Conservation (phyloP, 2,329 filamentous ascomycete genomes). For the Huntiella bhutanensis region DNA sequence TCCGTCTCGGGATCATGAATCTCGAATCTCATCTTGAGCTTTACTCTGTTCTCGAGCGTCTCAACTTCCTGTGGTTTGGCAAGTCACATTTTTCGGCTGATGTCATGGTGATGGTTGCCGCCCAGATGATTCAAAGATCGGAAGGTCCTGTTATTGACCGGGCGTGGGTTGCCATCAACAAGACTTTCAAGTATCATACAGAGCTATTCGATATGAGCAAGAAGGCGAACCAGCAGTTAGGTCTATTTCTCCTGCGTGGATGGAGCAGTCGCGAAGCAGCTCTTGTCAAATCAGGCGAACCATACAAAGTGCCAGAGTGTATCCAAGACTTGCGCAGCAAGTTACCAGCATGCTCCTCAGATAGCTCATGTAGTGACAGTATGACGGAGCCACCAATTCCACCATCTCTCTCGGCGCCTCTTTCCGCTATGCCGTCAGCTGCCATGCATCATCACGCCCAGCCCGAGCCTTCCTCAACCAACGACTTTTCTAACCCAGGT, state of each 20-base stretch:
- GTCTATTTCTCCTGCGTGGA: constrained; percentile 5
- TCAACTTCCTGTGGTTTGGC: constrained; percentile 36
- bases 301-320: constrained; percentile 25
- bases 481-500: neutral
- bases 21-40: constrained; percentile 28
- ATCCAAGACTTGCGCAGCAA: constrained; percentile 26
- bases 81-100: constrained; percentile 36
- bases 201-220: constrained; percentile 31
- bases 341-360: constrained; percentile 20
- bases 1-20: constrained; percentile 32
- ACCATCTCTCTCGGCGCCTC: constrained; percentile 7
- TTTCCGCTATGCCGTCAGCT: constrained; percentile 11
- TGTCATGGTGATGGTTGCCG: constrained; percentile 34
- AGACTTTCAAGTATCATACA: constrained; percentile 28
- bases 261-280: constrained; percentile 32
- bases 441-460: neutral
- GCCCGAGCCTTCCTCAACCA: neutral
- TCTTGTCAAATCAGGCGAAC: constrained; percentile 20
- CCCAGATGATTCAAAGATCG: constrained; percentile 31
- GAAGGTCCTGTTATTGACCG: constrained; percentile 32
- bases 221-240: constrained; percentile 19
- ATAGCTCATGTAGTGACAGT: constrained; percentile 15
- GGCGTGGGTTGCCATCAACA: constrained; percentile 30
- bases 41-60: constrained; percentile 24
- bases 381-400: constrained; percentile 7